A percentile compares a stretch with the other conserved stretches of the same genome.
These are phyloP conservation scores for Erodium maritimum DNA, from an alignment of 345 rosid species.

Conservation along the genomic window DNA sequence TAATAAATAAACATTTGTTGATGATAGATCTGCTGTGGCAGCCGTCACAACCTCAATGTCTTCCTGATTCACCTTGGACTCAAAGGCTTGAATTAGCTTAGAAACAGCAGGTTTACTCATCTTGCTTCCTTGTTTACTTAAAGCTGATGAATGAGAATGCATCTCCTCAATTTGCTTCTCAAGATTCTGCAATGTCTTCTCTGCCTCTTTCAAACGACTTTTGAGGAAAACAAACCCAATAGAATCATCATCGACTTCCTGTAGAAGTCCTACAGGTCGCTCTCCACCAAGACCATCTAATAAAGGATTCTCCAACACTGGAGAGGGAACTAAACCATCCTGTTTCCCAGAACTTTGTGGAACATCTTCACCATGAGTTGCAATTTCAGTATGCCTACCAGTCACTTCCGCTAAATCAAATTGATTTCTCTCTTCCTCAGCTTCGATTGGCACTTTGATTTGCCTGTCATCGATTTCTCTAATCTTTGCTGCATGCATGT, in stretches of 20 bases:
- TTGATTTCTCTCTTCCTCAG: constrained; percentile 18
- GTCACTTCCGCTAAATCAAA: constrained; percentile 14
- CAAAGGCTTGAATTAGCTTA: constrained; percentile 72
- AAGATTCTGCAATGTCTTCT: constrained; percentile 38
- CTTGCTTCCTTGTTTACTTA: constrained; percentile 30
- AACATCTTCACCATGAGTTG: constrained; percentile 17
- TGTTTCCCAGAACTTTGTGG: constrained; percentile 12
- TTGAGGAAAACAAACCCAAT: constrained; percentile 31
- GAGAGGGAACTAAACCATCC: constrained; percentile 12
- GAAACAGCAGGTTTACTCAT: constrained; percentile 41
- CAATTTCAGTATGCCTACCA: constrained; percentile 12
- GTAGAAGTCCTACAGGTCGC: constrained; percentile 10
- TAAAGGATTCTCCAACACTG: constrained; percentile 8
- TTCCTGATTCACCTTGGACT: constrained; percentile 54
- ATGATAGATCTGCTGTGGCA: constrained; percentile 22
- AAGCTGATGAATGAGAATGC: constrained; percentile 19
- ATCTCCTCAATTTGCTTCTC: constrained; percentile 43
- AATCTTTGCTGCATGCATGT: constrained; percentile 24
- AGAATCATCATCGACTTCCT: constrained; percentile 25
- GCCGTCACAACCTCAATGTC: constrained; percentile 28
- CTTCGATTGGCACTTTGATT: constrained; percentile 11
- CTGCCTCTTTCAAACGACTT: constrained; percentile 44
- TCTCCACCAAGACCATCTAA: constrained; percentile 9
- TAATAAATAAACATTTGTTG: constrained; percentile 28
- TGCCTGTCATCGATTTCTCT: constrained; percentile 23